Evolutionary conservation across 116 monocot genomes (phyloP), one percentile per base, ranked within the genome.

Genomic region (Dioscorea cayenensis): DNA sequence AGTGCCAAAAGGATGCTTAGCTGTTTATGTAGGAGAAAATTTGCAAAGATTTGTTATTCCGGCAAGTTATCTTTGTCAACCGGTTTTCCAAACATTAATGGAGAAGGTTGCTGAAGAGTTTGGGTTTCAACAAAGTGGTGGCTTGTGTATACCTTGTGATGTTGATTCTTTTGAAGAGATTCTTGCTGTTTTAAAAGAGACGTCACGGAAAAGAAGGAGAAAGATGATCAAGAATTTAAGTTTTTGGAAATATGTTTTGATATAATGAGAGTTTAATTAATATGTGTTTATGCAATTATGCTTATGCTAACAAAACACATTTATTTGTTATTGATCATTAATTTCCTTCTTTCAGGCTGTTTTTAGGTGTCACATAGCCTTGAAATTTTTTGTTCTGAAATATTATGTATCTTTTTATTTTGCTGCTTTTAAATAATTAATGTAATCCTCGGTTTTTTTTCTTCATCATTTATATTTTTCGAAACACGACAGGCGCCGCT

Each of bases 41-140:
- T 74, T 76, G 83, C 71, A 51, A 49, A 73, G 84, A 49, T 87
- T 76, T 14, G 84, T 87, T 25, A 84, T 90, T 32, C 87, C 84
- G 16, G 69, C 76, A 2, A 68, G 51, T 2, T 90, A 82, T 66
- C 49, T 84, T 48, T 19, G 65, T 38, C 58, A 68, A 7, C 81
- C 84, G 32, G 77, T 59, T 20, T 84, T 90, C 16, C 8, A 25
- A 36, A 36, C 49, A 8, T 43, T 87, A 73, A 64, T 90, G 68
- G 82, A 79, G 55, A 65, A 36, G 66, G 77, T 71, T 11, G 78
- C 63, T 13, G 84, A 90, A 68, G 86, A 86, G 52, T 90, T 79
- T 28, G 86, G 84, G 7, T 86, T 75, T 70, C 17, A 66, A 8
- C 79, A 79, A 14, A 65, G 66, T 7, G 81, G 80, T 2, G 82